Percentiles rank a stretch among this genome's conserved stretches.
Conservation (phyloP, 805 yeast species). For the Metschnikowia orientalis region DNA sequence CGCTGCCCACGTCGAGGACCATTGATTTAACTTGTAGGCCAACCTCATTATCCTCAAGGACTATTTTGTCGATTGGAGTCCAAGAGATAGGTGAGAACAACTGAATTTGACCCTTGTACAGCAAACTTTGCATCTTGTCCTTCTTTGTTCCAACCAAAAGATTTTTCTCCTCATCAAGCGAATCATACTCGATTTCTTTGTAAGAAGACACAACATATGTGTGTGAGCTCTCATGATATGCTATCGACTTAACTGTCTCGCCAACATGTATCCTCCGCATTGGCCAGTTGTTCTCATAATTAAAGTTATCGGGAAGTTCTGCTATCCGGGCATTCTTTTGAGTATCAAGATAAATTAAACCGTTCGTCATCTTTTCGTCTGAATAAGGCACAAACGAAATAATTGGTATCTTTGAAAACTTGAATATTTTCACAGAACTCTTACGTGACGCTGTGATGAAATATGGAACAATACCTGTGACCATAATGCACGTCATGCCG, state of each 20-base stretch:
- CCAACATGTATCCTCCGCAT: conserved; percentile 49
- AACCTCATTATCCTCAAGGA: conserved; percentile 64
- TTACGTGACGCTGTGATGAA: conserved; percentile 60
- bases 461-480: conserved; percentile 73
- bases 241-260: conserved; percentile 58
- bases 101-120: conserved; percentile 57
- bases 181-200: conserved; percentile 53
- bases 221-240: conserved; percentile 64
- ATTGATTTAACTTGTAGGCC: conserved; percentile 54
- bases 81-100: conserved; percentile 72
- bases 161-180: conserved; percentile 71
- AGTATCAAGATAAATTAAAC: conserved; percentile 69
- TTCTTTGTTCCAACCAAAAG: conserved; percentile 53
- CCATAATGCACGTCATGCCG: conserved; percentile 57
- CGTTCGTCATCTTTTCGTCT: conserved; percentile 36
- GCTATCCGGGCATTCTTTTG: conserved; percentile 63
- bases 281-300: conserved; percentile 61
- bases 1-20: conserved; percentile 43
- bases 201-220: conserved; percentile 61
- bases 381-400: conserved; percentile 62
- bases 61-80: conserved; percentile 68
- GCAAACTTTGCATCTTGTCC: conserved; percentile 50
- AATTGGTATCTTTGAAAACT: conserved; percentile 60
- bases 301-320: conserved; percentile 43
- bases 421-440: conserved; percentile 60